Base-by-base conservation (phyloP, 495 filamentous ascomycete genomes). In the Aspergillus sclerotiicarbonarius region DNA sequence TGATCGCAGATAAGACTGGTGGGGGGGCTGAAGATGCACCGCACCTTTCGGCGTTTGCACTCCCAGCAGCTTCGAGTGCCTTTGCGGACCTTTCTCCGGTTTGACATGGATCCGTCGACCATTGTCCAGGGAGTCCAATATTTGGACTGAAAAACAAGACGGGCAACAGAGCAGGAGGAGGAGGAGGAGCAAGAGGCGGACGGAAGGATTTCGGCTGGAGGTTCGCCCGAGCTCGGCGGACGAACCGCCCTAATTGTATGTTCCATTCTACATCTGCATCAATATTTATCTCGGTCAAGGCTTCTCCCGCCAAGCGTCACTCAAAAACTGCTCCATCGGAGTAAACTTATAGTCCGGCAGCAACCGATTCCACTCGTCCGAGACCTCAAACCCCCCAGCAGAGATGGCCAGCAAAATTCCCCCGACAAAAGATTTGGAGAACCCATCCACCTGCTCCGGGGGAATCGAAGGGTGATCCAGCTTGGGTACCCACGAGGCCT, bases 261-360 rank as follows among this genome's bases (percentile, higher is more conserved):
- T 2, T 13, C 3, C 3, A 35, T 1, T 35, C 33, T 35, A 10
- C 8, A 9, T 13, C 25, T 25, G 25, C 25, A 25, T 2, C 37
- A 13, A 13, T 43, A 43, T n/a, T n/a, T n/a, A n/a, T n/a, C n/a
- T n/a, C n/a, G n/a, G n/a, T n/a, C n/a, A 68, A 50, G 63, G 56
- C 61, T 78, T 79, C 6, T 70, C 76, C 0, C 55, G 43, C 82
- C 82, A 86, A 0, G 65, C 69, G 49, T 76, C 58, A 0, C 61
- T 53, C 18, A 86, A 59, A 50, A 85, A 86, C 0, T 75, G 72
- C 59, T 81, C 76, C 6, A 70, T 58, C 19, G 62, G 13, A 15
- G 72, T 77, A 53, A 84, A 81, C 63, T 80, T 57, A 53, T 78
- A 82, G 16, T 82, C 76, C 0, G 82, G 79, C 21, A 85, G 61